Conservation (phyloP, 495 filamentous ascomycete genomes). For the Chaetomium tenue region DNA sequence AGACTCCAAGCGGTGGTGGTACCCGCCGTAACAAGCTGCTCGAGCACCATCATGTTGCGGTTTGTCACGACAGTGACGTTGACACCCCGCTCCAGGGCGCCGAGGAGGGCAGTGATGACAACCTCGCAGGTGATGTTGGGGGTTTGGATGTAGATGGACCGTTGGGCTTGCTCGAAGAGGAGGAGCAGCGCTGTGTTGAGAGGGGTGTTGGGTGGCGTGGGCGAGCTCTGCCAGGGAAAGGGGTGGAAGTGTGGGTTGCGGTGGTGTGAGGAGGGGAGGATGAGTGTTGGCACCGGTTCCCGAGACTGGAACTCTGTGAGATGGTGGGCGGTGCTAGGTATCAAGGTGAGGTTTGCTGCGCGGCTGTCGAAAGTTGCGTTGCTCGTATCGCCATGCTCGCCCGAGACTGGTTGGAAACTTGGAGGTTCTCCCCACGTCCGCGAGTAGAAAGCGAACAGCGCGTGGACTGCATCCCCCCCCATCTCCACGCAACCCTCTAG, state of each 20-base stretch:
- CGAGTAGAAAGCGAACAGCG: conserved; percentile 59
- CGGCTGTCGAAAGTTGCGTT: conserved; percentile 2
- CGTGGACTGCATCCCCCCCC: conserved; percentile 52
- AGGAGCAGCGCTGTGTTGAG: conserved; percentile 62
- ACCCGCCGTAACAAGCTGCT: conserved; percentile 69
- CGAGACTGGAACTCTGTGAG: conserved; percentile 9
- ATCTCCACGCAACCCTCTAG: conserved; percentile 66
- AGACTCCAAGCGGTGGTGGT: conserved; percentile 62
- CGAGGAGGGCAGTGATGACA: conserved; percentile 54
- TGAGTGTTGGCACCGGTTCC: conserved; percentile 45
- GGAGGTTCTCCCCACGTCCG: conserved; percentile 52
- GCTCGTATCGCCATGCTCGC: background rate
- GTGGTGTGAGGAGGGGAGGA: conserved; percentile 70
- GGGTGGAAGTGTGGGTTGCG: conserved; percentile 55
- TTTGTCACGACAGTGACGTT: conserved; percentile 62
- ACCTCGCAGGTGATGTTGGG: conserved; percentile 66
- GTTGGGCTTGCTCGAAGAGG: conserved; percentile 51
- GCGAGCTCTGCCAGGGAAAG: conserved; percentile 45
- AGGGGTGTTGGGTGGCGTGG: conserved; percentile 59
- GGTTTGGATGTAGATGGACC: conserved; percentile 62
- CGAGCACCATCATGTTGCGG: conserved; percentile 65
- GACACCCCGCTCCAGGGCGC: conserved; percentile 57
- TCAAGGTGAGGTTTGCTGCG: conserved; percentile 10
- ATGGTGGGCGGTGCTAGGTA: conserved; percentile 25
- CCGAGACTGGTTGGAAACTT: conserved; percentile 1